Evolutionary conservation across 1,139 yeast genomes (phyloP), one percentile per base, ranked within the genome.

Genomic region (Ogataea hybrid): DNA sequence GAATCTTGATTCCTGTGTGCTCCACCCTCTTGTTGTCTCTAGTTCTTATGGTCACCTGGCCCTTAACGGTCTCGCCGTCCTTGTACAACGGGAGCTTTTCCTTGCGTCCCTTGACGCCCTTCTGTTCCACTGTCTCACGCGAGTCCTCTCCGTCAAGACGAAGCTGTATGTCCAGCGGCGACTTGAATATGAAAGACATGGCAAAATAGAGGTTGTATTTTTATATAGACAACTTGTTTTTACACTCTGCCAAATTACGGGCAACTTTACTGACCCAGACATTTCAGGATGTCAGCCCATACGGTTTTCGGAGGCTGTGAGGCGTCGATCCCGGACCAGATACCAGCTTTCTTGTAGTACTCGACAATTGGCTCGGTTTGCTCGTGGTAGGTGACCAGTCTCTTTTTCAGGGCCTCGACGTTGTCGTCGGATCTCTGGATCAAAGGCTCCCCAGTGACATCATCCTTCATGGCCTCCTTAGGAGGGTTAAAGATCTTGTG

Each of bases 351-450:
- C 73, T 81, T 82, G 81, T 94, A 94, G 79, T 89, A 94, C 38
- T 83, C 95, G 48, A 92, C 97, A 64, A 94, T 92, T 61, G 99
- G 99, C 69, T 88, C 97, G 59, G 98, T 94, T 77, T 92, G 97
- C 64, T 84, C 74, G 75, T 92, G 98, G 81, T 92, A 92, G 51
- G 96, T 87, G 37, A 73, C 81, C 67, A 92, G 79, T 77, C 99
- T 87, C 77, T 92, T 92, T 74, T 80, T 85, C 69, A 92, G 82
- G 49, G 99, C 97, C 17, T 76, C 97, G 57, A 84, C 98, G 67
- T 94, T 94, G 71, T 94, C 99, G 64, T 94, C 99, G 35, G 97
- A 88, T 79, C 99, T 88, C 75, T 92, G 97, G 53, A 92, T 84
- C 66, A 94, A 79, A 41, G 96, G 85, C 73, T 94, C 99, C 57